Conservation (phyloP, 106 monocot genomes). For the Dioscorea zingiberensis region DNA sequence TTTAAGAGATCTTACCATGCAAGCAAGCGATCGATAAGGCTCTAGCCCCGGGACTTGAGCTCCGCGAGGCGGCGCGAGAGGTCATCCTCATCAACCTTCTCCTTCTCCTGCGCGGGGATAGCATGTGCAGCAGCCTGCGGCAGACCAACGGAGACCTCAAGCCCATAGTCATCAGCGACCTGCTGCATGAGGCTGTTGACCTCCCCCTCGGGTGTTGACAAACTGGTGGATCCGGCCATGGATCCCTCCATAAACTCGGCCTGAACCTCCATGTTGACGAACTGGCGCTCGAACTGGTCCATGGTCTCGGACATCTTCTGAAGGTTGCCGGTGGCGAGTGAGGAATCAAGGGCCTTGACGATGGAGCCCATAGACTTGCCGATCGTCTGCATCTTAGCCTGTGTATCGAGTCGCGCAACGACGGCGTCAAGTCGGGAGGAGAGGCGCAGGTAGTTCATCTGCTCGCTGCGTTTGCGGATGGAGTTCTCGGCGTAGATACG, state of each 20-base stretch:
- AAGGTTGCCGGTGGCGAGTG: conserved; percentile 2
- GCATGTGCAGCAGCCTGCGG: conserved; percentile 13
- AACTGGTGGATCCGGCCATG: conserved; percentile 5
- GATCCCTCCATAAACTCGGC: conserved; percentile 10
- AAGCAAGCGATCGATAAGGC: too few relatives aligned
- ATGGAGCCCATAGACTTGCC: conserved; percentile 5
- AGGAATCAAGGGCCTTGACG: conserved; percentile 1
- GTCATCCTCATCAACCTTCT: conserved; percentile 10
- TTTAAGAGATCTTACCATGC: too few relatives aligned
- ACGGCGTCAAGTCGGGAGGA: conserved; percentile 6
- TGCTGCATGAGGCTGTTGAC: conserved; percentile 10
- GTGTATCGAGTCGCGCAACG: conserved; percentile 6
- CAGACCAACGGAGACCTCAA: conserved; percentile 9
- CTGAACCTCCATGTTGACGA: conserved; percentile 13
- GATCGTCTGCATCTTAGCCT: conserved; percentile 8
- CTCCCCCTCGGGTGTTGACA: conserved; percentile 6
- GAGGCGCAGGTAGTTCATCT: conserved; percentile 13
- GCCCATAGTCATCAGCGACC: conserved; percentile 7
- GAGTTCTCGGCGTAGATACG: conserved; percentile 9
- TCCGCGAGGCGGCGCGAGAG: conserved; percentile 11
- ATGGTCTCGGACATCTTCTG: conserved; percentile 14
- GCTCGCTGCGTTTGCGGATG: conserved; percentile 9
- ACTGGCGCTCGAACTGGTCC: conserved; percentile 17
- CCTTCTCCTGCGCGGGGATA: conserved; percentile 4
- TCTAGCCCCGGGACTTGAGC: conserved; percentile 7